Conservation (phyloP, 169 alveolate genomes). For the Babesia ovata region DNA sequence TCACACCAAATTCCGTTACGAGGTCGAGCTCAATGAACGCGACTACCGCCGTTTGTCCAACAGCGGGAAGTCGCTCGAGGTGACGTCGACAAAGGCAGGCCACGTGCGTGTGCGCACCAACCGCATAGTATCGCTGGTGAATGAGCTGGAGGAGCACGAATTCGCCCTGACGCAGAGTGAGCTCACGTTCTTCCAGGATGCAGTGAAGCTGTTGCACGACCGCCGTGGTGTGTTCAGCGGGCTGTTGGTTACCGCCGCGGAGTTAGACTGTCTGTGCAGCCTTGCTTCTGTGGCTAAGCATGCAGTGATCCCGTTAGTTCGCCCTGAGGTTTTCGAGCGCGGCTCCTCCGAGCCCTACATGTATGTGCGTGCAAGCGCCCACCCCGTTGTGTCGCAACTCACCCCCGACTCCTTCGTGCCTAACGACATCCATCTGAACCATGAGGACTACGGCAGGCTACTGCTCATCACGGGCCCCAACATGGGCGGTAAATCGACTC, state of each 20-base stretch:
- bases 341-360: slow-evolving; percentile 23
- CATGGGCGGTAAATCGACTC: slow-evolving; percentile 99
- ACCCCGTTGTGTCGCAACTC: slow-evolving; percentile 53
- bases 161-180: slow-evolving; percentile 84
- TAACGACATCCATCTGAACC: slow-evolving; percentile 72
- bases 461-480: slow-evolving; percentile 99
- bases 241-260: slow-evolving; percentile 82
- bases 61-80: slow-evolving; percentile 77
- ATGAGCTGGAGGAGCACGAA: slow-evolving; percentile 59
- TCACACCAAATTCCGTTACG: slow-evolving; percentile 88
- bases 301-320: slow-evolving; percentile 39
- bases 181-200: slow-evolving; percentile 41
- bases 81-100: slow-evolving; percentile 92
- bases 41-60: slow-evolving; percentile 63
- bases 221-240: slow-evolving; percentile 64
- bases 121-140: slow-evolving; percentile 50
- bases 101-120: slow-evolving; percentile 87
- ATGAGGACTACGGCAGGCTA: slow-evolving; percentile 33
- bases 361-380: slow-evolving; percentile 23
- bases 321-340: slow-evolving; percentile 39
- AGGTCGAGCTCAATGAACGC: slow-evolving; percentile 85
- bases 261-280: slow-evolving; percentile 90
- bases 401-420: slow-evolving; percentile 77
- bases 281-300: slow-evolving; percentile 77
- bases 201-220: slow-evolving; percentile 38